Base-by-base conservation (phyloP, 2,329 filamentous ascomycete species). In the Epichloe festucae region DNA sequence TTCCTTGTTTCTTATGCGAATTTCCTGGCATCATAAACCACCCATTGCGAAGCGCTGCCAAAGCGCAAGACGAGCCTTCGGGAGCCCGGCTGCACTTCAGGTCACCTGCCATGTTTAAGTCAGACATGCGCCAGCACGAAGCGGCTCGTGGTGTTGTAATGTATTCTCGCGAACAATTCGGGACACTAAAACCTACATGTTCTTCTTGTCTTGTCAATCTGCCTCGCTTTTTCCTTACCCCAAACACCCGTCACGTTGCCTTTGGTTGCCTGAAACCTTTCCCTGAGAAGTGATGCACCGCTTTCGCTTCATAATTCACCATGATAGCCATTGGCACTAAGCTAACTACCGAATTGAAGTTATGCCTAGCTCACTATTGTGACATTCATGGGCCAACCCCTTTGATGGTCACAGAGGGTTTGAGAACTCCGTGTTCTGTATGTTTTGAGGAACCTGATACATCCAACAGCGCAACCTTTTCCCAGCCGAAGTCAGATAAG, bases 351-450 rank as follows among this genome's bases (percentile, higher is more conserved):
- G 53, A 56, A 54, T 53, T 79, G 53, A 76, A 85, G 81, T 70
- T 85, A 63, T 84, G 80, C 64, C 73, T 85, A 59, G 82, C 82
- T 60, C 81, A 85, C 65, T 85, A 84, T 63, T 85, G 82, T 73
- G 82, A 85, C 65, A 73, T 79, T 56, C 82, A 85, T 67, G 82
- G 82, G 55, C 82, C 82, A 47, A 85, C 81, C 46, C 81, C 81
- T 48, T 66, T 85, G 53, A 83, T 85, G 77, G 81, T 84, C 60
- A 85, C 82, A 38, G 81, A 85, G 63, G 81, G 80, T 47, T 67
- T 83, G 14, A 78, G 79, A 2, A 76, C 79, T 12, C 73, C 77
- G 46, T 85, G 82, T 61, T 70, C 71, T 52, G 70, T 73, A 58
- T 85, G 82, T 62, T 77, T 73, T 60, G 77, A 82, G 36, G 64